Evolutionary conservation across 805 yeast genomes (phyloP).

Genomic region (Starmera pachycereana): DNA sequence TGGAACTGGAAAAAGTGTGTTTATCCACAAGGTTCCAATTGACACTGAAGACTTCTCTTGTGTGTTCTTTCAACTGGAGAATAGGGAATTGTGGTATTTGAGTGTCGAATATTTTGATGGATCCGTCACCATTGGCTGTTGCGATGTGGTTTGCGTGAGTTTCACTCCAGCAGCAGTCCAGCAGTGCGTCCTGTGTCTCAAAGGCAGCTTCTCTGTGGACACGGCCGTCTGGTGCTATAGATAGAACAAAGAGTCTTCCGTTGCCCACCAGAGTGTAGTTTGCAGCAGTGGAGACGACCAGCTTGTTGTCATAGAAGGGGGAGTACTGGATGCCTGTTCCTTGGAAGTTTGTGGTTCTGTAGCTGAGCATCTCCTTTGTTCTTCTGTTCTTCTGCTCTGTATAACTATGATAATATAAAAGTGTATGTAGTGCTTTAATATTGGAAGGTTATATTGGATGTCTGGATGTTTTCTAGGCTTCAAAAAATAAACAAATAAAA

Average conservation of each 20-base stretch:
- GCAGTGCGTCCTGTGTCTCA: constrained; percentile 90
- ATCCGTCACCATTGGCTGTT: constrained; percentile 86
- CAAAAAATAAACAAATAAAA: too few relatives aligned
- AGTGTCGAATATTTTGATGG: constrained; percentile 71
- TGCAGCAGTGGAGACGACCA: constrained; percentile 86
- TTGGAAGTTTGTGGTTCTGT: constrained; percentile 67
- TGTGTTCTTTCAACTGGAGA: constrained; percentile 67
- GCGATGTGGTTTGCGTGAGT: constrained; percentile 76
- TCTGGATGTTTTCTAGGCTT: too few relatives aligned
- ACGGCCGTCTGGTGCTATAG: constrained; percentile 58
- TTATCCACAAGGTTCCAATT: constrained; percentile 69
- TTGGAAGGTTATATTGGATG: too few relatives aligned
- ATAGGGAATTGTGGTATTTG: constrained; percentile 61
- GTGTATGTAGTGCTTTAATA: too few relatives aligned
- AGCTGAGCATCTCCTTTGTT: constrained; percentile 46
- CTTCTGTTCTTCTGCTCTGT: background rate
- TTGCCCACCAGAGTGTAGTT: constrained; percentile 93
- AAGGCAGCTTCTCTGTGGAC: constrained; percentile 46
- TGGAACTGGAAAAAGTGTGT: constrained; percentile 57
- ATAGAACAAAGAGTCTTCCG: constrained; percentile 67
- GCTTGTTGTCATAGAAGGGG: constrained; percentile 80
- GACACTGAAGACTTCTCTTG: constrained; percentile 61
- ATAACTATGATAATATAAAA: background rate
- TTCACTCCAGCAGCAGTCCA: constrained; percentile 87
- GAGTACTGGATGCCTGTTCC: constrained; percentile 87